phyloP scores from a whole-genome alignment of 306 rosid species.

The Gastrolobium villosum region DNA sequence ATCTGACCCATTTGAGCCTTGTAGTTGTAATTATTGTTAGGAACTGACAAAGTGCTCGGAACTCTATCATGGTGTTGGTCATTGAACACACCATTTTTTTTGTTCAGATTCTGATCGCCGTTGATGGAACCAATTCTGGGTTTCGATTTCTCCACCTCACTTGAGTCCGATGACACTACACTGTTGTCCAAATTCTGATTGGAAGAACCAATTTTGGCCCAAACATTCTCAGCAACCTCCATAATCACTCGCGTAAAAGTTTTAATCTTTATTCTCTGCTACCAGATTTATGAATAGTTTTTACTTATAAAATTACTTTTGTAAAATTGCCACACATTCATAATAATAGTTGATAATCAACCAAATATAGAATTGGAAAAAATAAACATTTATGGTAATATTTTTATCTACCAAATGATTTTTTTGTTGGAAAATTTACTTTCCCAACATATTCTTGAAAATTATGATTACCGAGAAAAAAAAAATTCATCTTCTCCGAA shows the following conservation, averaged over 20 bases:
- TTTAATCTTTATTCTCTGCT: constrained; percentile 18
- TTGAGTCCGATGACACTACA: constrained; percentile 63
- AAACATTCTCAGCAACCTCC: constrained; percentile 95
- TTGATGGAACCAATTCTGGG: constrained; percentile 43
- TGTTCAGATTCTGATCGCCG: constrained; percentile 61
- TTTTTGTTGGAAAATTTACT: too few relatives aligned
- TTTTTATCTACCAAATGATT: too few relatives aligned
- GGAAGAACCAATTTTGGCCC: constrained; percentile 57
- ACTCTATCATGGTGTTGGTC: constrained; percentile 58
- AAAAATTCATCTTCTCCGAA: too few relatives aligned
- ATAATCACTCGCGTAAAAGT: constrained; percentile 59
- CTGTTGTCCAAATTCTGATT: constrained; percentile 68
- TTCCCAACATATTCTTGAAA: too few relatives aligned
- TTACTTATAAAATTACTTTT: too few relatives aligned
- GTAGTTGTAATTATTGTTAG: constrained; percentile 61
- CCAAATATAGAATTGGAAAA: too few relatives aligned
- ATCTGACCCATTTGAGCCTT: constrained; percentile 67
- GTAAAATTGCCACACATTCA: too few relatives aligned
- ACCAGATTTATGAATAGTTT: too few relatives aligned
- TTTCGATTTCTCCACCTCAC: constrained; percentile 73
- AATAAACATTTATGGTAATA: too few relatives aligned
- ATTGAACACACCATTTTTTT: constrained; percentile 42
- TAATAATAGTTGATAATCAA: too few relatives aligned
- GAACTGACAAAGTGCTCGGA: constrained; percentile 51
- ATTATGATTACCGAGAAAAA: too few relatives aligned